Percentiles rank a stretch among this genome's conserved stretches.
Evolutionary conservation across 306 rosid genomes (phyloP).

Genomic region (Alnus glutinosa): DNA sequence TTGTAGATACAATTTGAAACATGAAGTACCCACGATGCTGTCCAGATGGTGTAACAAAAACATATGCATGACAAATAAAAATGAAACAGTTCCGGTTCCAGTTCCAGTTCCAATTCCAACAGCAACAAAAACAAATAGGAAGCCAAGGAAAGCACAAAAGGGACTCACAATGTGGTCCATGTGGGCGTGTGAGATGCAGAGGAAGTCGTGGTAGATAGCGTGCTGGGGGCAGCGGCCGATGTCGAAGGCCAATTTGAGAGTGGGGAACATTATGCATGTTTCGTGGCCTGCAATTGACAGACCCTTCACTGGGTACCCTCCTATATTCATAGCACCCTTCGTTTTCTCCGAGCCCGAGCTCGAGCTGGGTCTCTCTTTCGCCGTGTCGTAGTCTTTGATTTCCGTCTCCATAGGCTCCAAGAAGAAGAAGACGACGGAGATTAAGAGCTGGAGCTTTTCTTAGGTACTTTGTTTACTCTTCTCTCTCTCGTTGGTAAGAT

Average conservation of each 20-base stretch:
- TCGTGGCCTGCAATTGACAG: conserved; percentile 95
- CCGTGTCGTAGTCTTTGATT: conserved; percentile 13
- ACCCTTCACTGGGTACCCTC: conserved; percentile 81
- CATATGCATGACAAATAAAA: neutral
- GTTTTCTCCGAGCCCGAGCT: conserved; percentile 34
- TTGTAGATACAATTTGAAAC: too few relatives aligned
- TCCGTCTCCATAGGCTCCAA: conserved; percentile 16
- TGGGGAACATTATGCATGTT: conserved; percentile 79
- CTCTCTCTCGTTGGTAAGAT: too few relatives aligned
- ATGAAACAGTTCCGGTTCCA: neutral
- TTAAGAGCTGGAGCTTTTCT: too few relatives aligned
- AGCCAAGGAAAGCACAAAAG: neutral
- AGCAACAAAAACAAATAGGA: neutral
- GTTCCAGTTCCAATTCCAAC: neutral
- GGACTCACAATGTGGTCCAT: conserved; percentile 92
- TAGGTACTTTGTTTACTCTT: too few relatives aligned
- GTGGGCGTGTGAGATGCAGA: conserved; percentile 90
- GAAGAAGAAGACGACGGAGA: too few relatives aligned
- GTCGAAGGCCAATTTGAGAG: conserved; percentile 74
- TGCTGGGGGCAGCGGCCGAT: conserved; percentile 96
- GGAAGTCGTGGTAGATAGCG: conserved; percentile 72
- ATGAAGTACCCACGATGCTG: neutral
- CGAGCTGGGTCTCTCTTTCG: neutral
- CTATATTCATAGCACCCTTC: conserved; percentile 50
- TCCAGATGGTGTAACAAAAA: neutral